These are phyloP conservation scores for Pulveroboletus ravenelii DNA, from an alignment of 768 basidiomycete species.

Conservation along the genomic window DNA sequence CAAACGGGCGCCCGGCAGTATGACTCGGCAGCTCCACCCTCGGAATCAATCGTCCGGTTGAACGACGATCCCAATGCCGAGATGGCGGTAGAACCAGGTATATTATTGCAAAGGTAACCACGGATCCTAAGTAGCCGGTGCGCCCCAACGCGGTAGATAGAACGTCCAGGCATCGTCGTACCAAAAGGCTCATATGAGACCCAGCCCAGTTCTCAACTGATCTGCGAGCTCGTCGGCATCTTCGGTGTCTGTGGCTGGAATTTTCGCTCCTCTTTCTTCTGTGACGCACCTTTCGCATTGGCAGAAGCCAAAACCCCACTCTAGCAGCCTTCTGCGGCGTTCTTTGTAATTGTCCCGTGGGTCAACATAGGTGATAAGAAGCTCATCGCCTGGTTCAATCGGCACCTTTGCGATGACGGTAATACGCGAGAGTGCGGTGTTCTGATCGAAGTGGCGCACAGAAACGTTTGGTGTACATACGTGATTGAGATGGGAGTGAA, in stretches of 20 bases:
- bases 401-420: conserved; percentile 62
- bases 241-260: background rate
- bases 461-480: conserved; percentile 76
- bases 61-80: background rate
- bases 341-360: conserved; percentile 37
- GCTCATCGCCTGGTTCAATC: conserved; percentile 69
- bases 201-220: conserved; percentile 62
- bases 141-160: too few relatives aligned
- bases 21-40: background rate
- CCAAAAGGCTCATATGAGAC: conserved; percentile 35
- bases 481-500: conserved; percentile 89
- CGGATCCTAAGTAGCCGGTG: too few relatives aligned
- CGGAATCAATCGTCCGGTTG: background rate
- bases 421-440: conserved; percentile 67
- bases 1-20: too few relatives aligned
- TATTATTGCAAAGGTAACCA: too few relatives aligned
- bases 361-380: conserved; percentile 75
- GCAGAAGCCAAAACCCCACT: conserved; percentile 77
- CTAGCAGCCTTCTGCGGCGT: conserved; percentile 51
- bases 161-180: background rate
- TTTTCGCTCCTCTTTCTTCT: conserved; percentile 41
- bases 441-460: conserved; percentile 69
- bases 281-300: conserved; percentile 60
- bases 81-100: too few relatives aligned
- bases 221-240: conserved; percentile 46